phyloP scores from a whole-genome alignment of 345 rosid genomes.

The Aquilaria yunnanensis region DNA sequence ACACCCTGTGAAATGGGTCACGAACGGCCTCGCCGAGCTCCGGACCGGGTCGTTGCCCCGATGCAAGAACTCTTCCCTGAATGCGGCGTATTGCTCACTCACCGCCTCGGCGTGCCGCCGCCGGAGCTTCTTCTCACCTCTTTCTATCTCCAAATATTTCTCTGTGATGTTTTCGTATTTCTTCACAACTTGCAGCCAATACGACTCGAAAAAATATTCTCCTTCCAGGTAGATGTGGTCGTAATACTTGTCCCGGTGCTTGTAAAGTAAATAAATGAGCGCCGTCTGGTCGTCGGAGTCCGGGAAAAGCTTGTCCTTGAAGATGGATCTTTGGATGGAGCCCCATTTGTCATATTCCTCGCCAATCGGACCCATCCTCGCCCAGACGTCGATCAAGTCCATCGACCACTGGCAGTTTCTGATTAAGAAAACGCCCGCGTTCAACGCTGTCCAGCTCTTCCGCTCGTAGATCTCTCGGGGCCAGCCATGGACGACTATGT shows the following conservation, averaged over 20 bases:
- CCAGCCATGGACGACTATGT: conserved; percentile 95
- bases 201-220: conserved; percentile 65
- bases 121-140: conserved; percentile 32
- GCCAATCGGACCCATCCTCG: conserved; percentile 62
- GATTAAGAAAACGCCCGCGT: conserved; percentile 81
- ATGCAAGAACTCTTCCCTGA: conserved; percentile 44
- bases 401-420: conserved; percentile 98
- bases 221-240: conserved; percentile 72
- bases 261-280: conserved; percentile 51
- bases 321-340: conserved; percentile 46
- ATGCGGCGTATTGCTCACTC: conserved; percentile 62
- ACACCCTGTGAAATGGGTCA: conserved; percentile 94
- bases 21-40: conserved; percentile 68
- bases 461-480: conserved; percentile 41
- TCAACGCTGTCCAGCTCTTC: conserved; percentile 82
- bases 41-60: conserved; percentile 48
- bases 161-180: conserved; percentile 51
- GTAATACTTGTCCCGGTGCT: conserved; percentile 40
- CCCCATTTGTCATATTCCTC: conserved; percentile 68
- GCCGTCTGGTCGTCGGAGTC: conserved; percentile 92
- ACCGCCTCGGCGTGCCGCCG: conserved; percentile 90
- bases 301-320: conserved; percentile 80
- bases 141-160: conserved; percentile 44
- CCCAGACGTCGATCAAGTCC: conserved; percentile 82
- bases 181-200: conserved; percentile 61